phyloP scores from a whole-genome alignment of 306 rosid genomes.

The Cucurbita maxima region DNA sequence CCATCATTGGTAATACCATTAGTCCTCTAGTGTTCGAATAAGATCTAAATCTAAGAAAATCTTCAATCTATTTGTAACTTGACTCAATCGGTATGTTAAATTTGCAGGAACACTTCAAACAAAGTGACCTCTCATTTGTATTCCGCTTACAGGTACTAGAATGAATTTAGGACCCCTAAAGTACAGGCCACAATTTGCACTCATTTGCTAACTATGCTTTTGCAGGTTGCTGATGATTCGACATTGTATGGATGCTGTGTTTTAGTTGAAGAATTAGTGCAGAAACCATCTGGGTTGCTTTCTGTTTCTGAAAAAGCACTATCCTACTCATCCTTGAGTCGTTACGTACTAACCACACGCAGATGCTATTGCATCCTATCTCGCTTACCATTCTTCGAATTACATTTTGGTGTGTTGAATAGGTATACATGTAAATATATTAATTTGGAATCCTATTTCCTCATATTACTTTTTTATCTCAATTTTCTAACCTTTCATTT shows the following conservation, averaged over 20 bases:
- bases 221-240: conserved; percentile 88
- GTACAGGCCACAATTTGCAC: not conserved
- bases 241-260: conserved; percentile 95
- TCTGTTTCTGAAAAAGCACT: conserved; percentile 51
- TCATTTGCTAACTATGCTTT: conserved; percentile 5
- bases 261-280: conserved; percentile 86
- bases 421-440: conserved; percentile 28
- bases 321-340: conserved; percentile 49
- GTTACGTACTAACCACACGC: conserved; percentile 63
- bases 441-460: not conserved
- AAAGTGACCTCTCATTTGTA: conserved; percentile 84
- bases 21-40: not conserved
- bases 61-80: not conserved
- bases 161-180: not conserved
- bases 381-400: conserved; percentile 78
- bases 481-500: conserved; percentile 4
- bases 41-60: not conserved
- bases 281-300: conserved; percentile 76
- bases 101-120: conserved; percentile 78
- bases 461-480: not conserved
- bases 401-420: conserved; percentile 86
- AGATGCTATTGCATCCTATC: conserved; percentile 96
- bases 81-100: conserved; percentile 7
- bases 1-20: not conserved
- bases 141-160: conserved; percentile 85